Evolutionary conservation across 306 rosid species (phyloP), one percentile per base, ranked within the genome.

Genomic region (Begonia loranthoides): DNA sequence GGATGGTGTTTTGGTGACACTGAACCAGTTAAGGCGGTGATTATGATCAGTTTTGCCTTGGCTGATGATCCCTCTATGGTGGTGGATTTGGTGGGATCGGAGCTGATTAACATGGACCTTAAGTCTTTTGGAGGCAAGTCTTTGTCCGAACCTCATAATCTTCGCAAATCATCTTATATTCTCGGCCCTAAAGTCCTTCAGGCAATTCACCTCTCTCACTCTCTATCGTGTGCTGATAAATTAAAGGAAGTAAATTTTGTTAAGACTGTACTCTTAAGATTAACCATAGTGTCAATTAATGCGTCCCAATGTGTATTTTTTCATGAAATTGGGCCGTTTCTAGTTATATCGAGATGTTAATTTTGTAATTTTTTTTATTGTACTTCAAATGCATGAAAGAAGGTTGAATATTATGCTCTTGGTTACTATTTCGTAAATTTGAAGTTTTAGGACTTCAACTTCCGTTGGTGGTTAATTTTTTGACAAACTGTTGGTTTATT

Each of bases 181-280:
- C 76, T 59, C 44, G 94, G 94, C 49, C 90, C 90, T 49, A 74
- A 69, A 66, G 67, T 87, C 55, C 94, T 87, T 61, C 96, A 83
- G 94, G 94, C 62, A 73, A 15, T n/a, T 13, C 53, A 19, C 4
- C 19, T 58, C 55, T 43, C 59, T 17, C 46, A 52, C 36, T 54
- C 55, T 13, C 28, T 56, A 9, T 49, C 47, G 10, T 13, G 9
- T 17, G 14, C 21, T 41, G 47, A 14, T n/a, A 19, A 17, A 49
- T 40, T 67, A 1, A 36, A 21, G 5, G 4, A 12, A 4, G 24
- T 34, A 33, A 34, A 52, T 49, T 65, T 51, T 52, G 58, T 38
- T 34, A n/a, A 54, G 58, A 57, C 44, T 48, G 12, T 28, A 41
- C 51, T 15, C 39, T 53, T 11, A 39, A 50, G 17, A 41, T 33